Evolutionary conservation across 2,329 filamentous ascomycete species (phyloP), one percentile per base, ranked within the genome.

Genomic region (Fusarium vanettenii): DNA sequence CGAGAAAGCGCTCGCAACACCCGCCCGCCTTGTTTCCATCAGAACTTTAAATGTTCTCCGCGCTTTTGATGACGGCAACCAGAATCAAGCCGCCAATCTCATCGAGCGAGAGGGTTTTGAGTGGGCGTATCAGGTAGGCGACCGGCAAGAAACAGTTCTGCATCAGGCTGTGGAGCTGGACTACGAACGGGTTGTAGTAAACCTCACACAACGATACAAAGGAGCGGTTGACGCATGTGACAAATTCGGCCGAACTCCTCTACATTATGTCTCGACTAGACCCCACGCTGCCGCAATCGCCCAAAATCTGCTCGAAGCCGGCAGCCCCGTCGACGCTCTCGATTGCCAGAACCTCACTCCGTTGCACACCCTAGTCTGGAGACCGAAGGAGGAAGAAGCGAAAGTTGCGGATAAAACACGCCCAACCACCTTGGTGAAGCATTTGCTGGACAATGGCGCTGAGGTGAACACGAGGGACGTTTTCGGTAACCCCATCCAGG

Each of bases 391-490:
- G 9, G 50, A 20, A 11, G 18, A 41, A 41, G 18, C 9, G 18
- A 41, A 2, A 11, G 18, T 5, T 41, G 18, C 10, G 37, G 3
- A 41, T 41, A 8, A 29, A 18, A n/a, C 8, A 33, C 50, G 18
- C 27, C 27, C 18, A 10, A 13, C 14, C 22, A 20, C 9, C 27
- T 5, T 33, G 50, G 18, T 55, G 18, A 20, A 31, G 27, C 50
- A 55, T n/a, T 55, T 55, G 50, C 10, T 55, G 16, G 25, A 31
- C 16, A 55, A 61, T 55, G 64, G 64, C 11, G 64, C 64, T 18
- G 64, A 66, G 25, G 64, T 61, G 10, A 66, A 66, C 25, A 66
- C 64, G 3, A 66, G 56, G 43, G 64, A 66, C 27, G 39, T 35
- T 20, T 66, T 50, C n/a, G 64, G 64, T 66, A 33, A 60, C 41